Conservation (phyloP, 2,329 filamentous ascomycete genomes). For the Colletotrichum salicis region DNA sequence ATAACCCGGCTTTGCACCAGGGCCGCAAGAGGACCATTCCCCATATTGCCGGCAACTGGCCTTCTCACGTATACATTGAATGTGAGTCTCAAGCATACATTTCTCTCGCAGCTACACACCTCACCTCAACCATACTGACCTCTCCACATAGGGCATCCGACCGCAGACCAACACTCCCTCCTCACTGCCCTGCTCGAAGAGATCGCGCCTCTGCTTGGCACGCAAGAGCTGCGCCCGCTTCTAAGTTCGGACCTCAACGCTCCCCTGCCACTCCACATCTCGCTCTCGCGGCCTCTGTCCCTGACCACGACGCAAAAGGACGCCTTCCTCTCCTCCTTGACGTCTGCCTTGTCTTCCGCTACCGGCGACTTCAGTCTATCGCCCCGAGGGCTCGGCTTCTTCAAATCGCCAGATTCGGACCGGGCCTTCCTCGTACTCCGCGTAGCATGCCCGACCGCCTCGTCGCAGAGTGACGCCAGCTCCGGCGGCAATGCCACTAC, state of each 20-base stretch:
- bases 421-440: slow-evolving; percentile 88
- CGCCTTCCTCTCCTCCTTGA: slow-evolving; percentile 69
- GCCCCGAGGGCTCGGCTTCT: slow-evolving; percentile 57
- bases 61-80: slow-evolving; percentile 90
- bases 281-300: slow-evolving; percentile 83
- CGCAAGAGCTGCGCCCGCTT: slow-evolving; percentile 70
- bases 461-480: slow-evolving; percentile 8
- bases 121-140: slow-evolving; percentile 18
- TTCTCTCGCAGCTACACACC: not conserved
- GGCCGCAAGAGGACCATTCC: slow-evolving; percentile 85
- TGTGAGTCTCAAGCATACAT: slow-evolving; percentile 69
- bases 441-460: slow-evolving; percentile 50
- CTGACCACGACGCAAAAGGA: slow-evolving; percentile 79
- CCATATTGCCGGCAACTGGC: slow-evolving; percentile 91
- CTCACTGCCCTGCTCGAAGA: slow-evolving; percentile 56
- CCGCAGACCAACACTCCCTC: slow-evolving; percentile 55
- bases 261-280: slow-evolving; percentile 87
- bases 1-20: slow-evolving; percentile 86
- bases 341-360: slow-evolving; percentile 52
- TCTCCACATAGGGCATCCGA: slow-evolving; percentile 63
- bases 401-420: slow-evolving; percentile 65
- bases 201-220: slow-evolving; percentile 46
- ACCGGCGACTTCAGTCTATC: slow-evolving; percentile 49
- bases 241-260: slow-evolving; percentile 82
- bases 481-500: not conserved